Conservation (phyloP, 306 rosid species). For the Abrus pulchellus region DNA sequence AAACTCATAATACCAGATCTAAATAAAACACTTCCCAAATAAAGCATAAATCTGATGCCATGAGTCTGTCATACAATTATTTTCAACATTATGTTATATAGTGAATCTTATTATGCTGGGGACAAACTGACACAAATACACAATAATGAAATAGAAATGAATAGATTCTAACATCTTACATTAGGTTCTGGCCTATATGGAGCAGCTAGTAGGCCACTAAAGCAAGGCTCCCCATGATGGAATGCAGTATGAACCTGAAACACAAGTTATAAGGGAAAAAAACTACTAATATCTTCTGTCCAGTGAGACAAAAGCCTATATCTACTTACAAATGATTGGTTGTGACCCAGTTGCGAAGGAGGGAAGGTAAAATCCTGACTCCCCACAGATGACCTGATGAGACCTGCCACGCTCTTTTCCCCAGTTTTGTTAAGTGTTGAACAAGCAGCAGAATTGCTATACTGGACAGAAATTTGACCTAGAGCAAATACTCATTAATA, state of each 20-base stretch:
- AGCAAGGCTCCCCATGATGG: slow-evolving; percentile 59
- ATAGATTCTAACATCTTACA: slow-evolving; percentile 43
- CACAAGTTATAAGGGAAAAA: slow-evolving; percentile 36
- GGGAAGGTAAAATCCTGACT: slow-evolving; percentile 54
- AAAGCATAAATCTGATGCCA: slow-evolving; percentile 2
- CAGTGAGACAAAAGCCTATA: slow-evolving; percentile 24
- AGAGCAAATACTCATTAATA: slow-evolving; percentile 5
- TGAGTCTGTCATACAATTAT: background rate
- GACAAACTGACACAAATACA: slow-evolving; percentile 2
- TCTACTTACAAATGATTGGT: slow-evolving; percentile 69
- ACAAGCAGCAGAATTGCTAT: slow-evolving; percentile 43
- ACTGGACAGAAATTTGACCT: slow-evolving; percentile 48
- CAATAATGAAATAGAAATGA: slow-evolving; percentile 2
- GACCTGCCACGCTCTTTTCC: slow-evolving; percentile 50
- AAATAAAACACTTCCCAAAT: background rate
- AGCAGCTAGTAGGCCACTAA: slow-evolving; percentile 55
- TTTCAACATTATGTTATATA: background rate
- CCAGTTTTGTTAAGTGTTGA: slow-evolving; percentile 49
- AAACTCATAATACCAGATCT: background rate
- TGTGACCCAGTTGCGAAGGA: slow-evolving; percentile 52
- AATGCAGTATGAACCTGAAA: slow-evolving; percentile 67
- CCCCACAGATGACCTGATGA: slow-evolving; percentile 48
- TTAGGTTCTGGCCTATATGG: slow-evolving; percentile 61
- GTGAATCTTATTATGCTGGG: slow-evolving; percentile 9
- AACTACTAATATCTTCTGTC: slow-evolving; percentile 40